Conservation (phyloP, 169 alveolate genomes). For the Fabrea salina region DNA sequence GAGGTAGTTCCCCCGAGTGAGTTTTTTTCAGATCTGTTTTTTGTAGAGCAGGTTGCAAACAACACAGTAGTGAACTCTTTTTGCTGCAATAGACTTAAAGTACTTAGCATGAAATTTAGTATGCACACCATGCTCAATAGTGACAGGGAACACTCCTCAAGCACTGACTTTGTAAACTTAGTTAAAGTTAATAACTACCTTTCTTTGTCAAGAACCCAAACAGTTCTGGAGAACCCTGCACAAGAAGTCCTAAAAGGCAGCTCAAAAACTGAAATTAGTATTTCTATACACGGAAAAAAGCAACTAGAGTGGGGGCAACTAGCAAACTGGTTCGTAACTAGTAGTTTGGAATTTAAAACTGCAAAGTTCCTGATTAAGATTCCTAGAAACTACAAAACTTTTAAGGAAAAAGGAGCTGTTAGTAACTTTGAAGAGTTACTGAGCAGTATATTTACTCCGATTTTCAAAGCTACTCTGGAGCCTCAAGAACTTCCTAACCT, state of each 20-base stretch:
- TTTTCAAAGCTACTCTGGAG: slow-evolving; percentile 78
- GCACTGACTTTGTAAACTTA: slow-evolving; percentile 87
- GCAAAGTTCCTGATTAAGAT: slow-evolving; percentile 88
- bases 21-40: background rate
- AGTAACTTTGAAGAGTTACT: slow-evolving; percentile 45
- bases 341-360: slow-evolving; percentile 54
- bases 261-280: slow-evolving; percentile 84
- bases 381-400: slow-evolving; percentile 85
- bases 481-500: slow-evolving; percentile 77
- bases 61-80: background rate
- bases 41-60: background rate
- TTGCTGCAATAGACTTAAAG: slow-evolving; percentile 1
- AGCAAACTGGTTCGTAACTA: slow-evolving; percentile 85
- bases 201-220: slow-evolving; percentile 85
- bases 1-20: background rate
- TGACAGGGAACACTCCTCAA: background rate
- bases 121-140: background rate
- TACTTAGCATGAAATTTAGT: background rate
- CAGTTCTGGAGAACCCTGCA: background rate
- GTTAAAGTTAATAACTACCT: slow-evolving; percentile 92
- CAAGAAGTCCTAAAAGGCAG: background rate
- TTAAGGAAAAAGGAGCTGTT: slow-evolving; percentile 58
- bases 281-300: slow-evolving; percentile 88
- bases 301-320: slow-evolving; percentile 86
- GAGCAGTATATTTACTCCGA: slow-evolving; percentile 70